Evolutionary conservation across 1,284 basidiomycete species (phyloP), one percentile per base, ranked within the genome.

Genomic region (Heliocybe sulcata): DNA sequence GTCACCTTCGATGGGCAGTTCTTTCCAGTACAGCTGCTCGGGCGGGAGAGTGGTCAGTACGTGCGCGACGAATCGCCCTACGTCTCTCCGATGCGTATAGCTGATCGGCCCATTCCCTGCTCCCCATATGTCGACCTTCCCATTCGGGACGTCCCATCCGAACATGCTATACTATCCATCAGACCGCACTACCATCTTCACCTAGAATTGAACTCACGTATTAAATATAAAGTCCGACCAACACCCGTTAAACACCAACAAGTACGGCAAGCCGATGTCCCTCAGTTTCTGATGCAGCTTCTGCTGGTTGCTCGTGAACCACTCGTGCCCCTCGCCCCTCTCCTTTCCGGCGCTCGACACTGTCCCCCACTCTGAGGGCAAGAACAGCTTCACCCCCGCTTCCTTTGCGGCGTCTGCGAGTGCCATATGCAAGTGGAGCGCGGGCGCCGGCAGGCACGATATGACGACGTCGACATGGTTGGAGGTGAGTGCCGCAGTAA

Each of bases 1-100:
- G 51, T 72, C 67, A 8, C 74, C 73, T 57, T 77, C 63, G 20
- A 76, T 64, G 31, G 67, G 67, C 59, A 76, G 65, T 2, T 60
- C 63, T 3, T 57, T 58, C 55, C 67, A 56, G 10, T 68, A 61
- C 22, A 75, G 60, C 23, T 67, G 61, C 20, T 62, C 58, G 0
- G 54, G 26, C 1, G 71, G 64, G 10, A 69, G 55, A 9, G 65
- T 60, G 16, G 69, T 67, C 33, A 76, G 64, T 48, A 68, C 60
- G 53, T 76, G 61, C 6, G 65, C 72, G 8, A 72, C 49, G 55
- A 69, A 77, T 14, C 69, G 64, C 59, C 49, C 65, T 27, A 72
- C 63, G 52, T 77, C 72, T 1, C 53, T 57, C 38, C 67, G 55
- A 27, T 68, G 56, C 1, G 73, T 72, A 55, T 63, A 69, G 6